Percentiles rank a stretch among this genome's conserved stretches.
Evolutionary conservation across 2,329 filamentous ascomycete genomes (phyloP).

Genomic region (Neofusicoccum umdonicola): DNA sequence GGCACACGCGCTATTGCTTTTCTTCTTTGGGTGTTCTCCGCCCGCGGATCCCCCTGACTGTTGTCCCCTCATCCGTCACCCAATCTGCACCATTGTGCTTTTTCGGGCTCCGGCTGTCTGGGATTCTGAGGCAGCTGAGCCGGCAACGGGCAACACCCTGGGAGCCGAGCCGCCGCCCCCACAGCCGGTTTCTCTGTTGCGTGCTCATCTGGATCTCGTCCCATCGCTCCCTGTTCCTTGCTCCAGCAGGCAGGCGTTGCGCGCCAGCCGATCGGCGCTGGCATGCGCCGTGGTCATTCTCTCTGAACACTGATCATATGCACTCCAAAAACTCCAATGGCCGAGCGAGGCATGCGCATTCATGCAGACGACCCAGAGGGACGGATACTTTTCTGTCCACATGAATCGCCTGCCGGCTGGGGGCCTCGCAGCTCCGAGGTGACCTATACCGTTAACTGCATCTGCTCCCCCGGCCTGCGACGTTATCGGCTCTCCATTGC

Average conservation of each 20-base stretch:
- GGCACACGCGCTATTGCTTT: background rate
- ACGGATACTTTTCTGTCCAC: conserved; percentile 1
- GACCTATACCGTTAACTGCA: background rate
- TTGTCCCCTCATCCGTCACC: background rate
- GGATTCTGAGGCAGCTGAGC: background rate
- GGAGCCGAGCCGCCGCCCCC: conserved; percentile 10
- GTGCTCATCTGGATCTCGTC: background rate
- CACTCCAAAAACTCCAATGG: background rate
- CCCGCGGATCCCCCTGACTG: background rate
- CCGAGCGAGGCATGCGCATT: background rate
- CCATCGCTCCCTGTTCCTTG: background rate
- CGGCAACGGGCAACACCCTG: conserved; percentile 1
- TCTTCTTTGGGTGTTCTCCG: background rate
- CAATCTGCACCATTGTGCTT: conserved; percentile 26
- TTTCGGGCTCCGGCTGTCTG: conserved; percentile 20
- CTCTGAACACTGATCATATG: background rate
- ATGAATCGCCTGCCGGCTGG: background rate
- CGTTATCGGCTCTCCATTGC: background rate
- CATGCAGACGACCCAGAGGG: background rate
- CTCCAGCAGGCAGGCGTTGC: background rate
- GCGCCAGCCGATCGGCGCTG: background rate
- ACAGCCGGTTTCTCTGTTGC: background rate
- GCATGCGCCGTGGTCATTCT: background rate
- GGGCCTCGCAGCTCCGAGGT: background rate
- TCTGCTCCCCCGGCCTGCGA: background rate